phyloP scores from a whole-genome alignment of 176 grass and related monocot genomes.

The Hyparrhenia diplandra region DNA sequence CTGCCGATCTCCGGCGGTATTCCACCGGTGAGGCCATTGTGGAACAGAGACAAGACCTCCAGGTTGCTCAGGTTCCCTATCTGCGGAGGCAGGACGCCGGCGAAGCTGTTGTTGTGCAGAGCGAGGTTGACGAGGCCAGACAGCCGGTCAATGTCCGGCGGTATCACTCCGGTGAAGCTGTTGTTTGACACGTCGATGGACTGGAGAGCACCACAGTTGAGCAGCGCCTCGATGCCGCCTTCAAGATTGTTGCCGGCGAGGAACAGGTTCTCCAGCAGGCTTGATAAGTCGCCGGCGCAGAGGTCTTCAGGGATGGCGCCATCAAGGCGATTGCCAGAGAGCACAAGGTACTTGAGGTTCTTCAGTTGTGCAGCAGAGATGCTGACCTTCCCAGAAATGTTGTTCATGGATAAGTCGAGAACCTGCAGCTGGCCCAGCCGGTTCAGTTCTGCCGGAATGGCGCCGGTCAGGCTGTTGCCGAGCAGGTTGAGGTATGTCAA shows the following conservation, averaged over 20 bases:
- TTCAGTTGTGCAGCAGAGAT: slow-evolving; percentile 53
- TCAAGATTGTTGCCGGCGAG: slow-evolving; percentile 56
- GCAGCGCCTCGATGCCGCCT: slow-evolving; percentile 46
- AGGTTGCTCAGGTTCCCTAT: slow-evolving; percentile 72
- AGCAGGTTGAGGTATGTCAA: slow-evolving; percentile 80
- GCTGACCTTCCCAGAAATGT: slow-evolving; percentile 53
- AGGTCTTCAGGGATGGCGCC: slow-evolving; percentile 51
- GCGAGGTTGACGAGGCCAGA: slow-evolving; percentile 56
- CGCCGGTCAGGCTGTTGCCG: slow-evolving; percentile 61
- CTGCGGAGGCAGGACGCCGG: slow-evolving; percentile 43
- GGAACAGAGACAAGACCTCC: slow-evolving; percentile 79
- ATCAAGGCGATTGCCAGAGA: slow-evolving; percentile 62
- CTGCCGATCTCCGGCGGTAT: slow-evolving; percentile 70
- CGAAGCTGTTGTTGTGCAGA: slow-evolving; percentile 91
- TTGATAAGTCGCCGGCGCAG: slow-evolving; percentile 47
- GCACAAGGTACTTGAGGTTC: slow-evolving; percentile 65
- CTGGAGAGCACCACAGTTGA: slow-evolving; percentile 43
- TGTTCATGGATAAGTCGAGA: slow-evolving; percentile 74
- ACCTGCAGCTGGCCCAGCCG: slow-evolving; percentile 55
- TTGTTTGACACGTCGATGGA: slow-evolving; percentile 79
- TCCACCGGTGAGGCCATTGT: slow-evolving; percentile 62
- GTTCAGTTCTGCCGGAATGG: slow-evolving; percentile 63
- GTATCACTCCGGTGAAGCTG: slow-evolving; percentile 56
- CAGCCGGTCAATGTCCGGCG: slow-evolving; percentile 49
- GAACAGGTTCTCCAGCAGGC: slow-evolving; percentile 65